Base-by-base conservation (phyloP, 345 rosid genomes). In the Gynandropsis gynandra region DNA sequence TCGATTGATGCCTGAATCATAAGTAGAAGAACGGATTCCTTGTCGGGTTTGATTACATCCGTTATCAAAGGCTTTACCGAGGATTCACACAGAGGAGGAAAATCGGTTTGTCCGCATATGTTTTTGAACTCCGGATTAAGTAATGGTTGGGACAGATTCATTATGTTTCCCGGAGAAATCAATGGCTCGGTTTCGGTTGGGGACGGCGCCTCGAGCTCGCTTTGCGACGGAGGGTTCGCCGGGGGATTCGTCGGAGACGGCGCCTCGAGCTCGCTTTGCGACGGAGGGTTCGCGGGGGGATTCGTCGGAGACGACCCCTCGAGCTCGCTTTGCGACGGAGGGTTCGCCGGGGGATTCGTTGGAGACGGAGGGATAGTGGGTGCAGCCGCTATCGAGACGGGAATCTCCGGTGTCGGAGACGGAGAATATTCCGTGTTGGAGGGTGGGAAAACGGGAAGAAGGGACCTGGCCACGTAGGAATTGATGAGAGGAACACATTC, bases 21-120 rank as follows among this genome's bases (percentile, higher is more conserved):
- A 33, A 59, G 66, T 1, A 67, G 34, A 10, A 82, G 73, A 10
- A 73, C 33, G 9, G 58, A 46, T 24, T 56, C 11, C 36, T 51
- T 12, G 50, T 65, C 83, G 1, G 67, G 46, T 11, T 65, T 61
- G 12, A 17, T 1, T 0, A 4, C 8, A 36, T 64, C 47, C 1
- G 50, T 37, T 11, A 69, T 17, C 16, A 72, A 59, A 7, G 80
- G 76, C 16, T 35, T 9, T 9, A 77, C 5, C 1, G 72, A 54
- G 1, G 72, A 20, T 21, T 60, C 31, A 53, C 93, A 80, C 10
- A 83, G 52, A 16, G 34, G 7, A 0, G 85, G 74, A 43, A 43
- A 44, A 52, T 73, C 75, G 0, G 87, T 76, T 21, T 41, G 4
- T 16, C 51, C 51, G 20, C 87, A 83, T 3, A 66, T 51, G 12